Base-by-base conservation (phyloP, 106 monocot species). In the Acanthochlamys bracteata region DNA sequence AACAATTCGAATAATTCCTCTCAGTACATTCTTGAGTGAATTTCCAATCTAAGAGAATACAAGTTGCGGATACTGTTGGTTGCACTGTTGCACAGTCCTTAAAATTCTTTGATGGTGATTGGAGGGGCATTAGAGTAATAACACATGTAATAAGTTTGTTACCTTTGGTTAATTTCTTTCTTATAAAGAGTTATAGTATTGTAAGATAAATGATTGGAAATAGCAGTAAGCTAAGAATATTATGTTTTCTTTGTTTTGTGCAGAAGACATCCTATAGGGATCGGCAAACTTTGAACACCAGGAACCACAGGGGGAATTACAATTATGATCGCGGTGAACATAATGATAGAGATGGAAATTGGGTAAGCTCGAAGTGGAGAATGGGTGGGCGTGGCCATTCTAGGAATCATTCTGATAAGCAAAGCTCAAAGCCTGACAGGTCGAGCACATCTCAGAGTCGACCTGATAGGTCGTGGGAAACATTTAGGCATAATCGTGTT, bases 231-330 rank as follows among this genome's bases (percentile, higher is more conserved):
- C 10, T 49, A 49, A 17, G 17, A 49, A 43, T 9, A 17, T 49
- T 1, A 12, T 49, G 49, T 14, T 49, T n/a, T 49, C 49, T 49
- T 49, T 10, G 10, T 49, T 25, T 39, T 57, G 39, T 69, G 10
- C 78, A 93, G 85, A 93, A 81, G 65, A 63, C 74, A 62, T 53
- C 80, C 40, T 83, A 61, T 40, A 83, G 75, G 59, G 80, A 88
- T 53, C 70, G 80, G 4, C 83, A 78, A 65, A 72, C 33, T 55
- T 66, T 77, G 75, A 80, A 55, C 42, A 58, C 66, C 52, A 80
- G 88, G 66, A 76, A 77, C 65, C 70, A 77, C 57, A 80, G 83
- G 68, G 74, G 77, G 7, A 69, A 66, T 42, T 75, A 80, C 53
- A 72, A 64, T 52, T 40, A 65, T 61, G 80, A 78, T 52, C 59